phyloP scores from a whole-genome alignment of 2,329 filamentous ascomycete genomes.

The Hypoxylon sp. region DNA sequence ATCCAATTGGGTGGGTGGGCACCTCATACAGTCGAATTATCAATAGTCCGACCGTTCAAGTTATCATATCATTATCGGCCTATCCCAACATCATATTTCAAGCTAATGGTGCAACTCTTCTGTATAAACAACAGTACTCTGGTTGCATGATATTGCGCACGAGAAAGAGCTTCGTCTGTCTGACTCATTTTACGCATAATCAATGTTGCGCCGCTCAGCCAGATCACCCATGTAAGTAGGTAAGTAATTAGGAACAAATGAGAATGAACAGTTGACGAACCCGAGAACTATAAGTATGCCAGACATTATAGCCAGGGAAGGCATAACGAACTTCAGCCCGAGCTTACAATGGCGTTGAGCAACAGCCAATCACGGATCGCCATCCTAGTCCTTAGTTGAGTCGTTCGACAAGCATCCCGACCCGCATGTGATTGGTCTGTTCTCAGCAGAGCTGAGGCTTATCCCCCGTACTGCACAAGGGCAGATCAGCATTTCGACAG shows the following conservation, averaged over 20 bases:
- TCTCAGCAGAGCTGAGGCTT: conserved; percentile 21
- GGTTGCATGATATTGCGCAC: neutral
- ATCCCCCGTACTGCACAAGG: conserved; percentile 8
- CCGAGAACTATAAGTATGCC: neutral
- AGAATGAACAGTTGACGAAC: neutral
- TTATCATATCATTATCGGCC: neutral
- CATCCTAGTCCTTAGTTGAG: neutral
- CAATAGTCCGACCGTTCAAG: no score
- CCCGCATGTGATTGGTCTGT: conserved; percentile 24
- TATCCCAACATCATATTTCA: neutral
- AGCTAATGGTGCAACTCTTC: neutral
- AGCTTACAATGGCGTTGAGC: neutral
- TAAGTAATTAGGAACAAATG: neutral
- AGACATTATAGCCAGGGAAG: neutral
- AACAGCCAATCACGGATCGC: conserved; percentile 24
- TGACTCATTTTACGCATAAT: neutral
- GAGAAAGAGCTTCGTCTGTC: neutral
- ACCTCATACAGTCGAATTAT: neutral
- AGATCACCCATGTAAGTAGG: neutral
- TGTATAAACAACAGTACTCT: neutral
- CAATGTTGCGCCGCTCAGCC: neutral
- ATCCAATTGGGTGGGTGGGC: no score
- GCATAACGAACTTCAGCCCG: conserved; percentile 5
- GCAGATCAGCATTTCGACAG: conserved; percentile 29
- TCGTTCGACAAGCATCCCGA: conserved; percentile 12